Base-by-base conservation (phyloP, 2,329 filamentous ascomycete species). In the Xylaria sp. region DNA sequence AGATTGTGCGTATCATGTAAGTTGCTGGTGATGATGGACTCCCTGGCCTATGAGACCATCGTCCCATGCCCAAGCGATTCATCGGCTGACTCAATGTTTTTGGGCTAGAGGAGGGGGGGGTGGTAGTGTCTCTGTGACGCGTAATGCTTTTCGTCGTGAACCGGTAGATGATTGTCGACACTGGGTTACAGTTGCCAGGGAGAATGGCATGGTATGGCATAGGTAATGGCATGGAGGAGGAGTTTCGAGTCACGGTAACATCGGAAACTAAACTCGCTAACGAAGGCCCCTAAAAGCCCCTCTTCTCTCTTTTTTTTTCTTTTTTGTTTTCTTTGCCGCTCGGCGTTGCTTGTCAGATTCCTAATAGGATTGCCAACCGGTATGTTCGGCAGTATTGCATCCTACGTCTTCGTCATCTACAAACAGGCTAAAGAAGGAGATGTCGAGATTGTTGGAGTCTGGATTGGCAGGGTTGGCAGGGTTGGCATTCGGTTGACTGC, bases 401-500 rank as follows among this genome's bases (percentile, higher is more conserved):
- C 23, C 23, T 30, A 5, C 23, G 23, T 30, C 23, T 42, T 42
- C 37, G 13, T 42, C 37, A 42, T 42, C 37, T 42, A 16, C 16
- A 4, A 9, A 42, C 37, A 42, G 9, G 37, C 37, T 13, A 30
- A 30, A 30, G 23, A 30, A 30, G 23, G 23, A 30, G 1, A 4
- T 30, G 23, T 30, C 23, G 23, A 30, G 23, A 30, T 5, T 16
- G 16, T 30, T 30, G 23, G 23, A 30, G 16, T 16, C 16, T 16
- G 16, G 16, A 16, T 16, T 16, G 16, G 16, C 16, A 16, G 16
- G 16, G 16, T 16, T 16, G 16, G 16, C 16, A 16, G 16, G 23
- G 23, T 23, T 4, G 23, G 23, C 23, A 23, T 23, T 30, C 23
- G 54, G 54, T 48, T 39, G 37, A 42, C 58, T 62, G 60, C 57